Conservation (phyloP, 2,329 filamentous ascomycete genomes). For the Fusarium dlaminii region DNA sequence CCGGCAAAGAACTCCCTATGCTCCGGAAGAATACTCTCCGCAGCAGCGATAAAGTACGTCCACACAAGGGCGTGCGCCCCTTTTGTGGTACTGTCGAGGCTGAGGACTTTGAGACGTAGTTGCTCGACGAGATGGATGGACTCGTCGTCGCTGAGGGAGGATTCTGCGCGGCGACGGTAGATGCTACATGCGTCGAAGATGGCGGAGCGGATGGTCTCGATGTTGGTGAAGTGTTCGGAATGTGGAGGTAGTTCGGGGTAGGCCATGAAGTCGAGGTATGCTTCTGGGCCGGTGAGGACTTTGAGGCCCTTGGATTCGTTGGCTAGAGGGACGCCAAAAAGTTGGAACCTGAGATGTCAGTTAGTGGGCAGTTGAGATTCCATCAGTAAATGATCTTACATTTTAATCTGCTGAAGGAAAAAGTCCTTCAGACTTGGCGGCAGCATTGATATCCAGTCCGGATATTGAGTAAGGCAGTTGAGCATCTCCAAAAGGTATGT, state of each 20-base stretch:
- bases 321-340: slow-evolving; percentile 44
- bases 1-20: slow-evolving; percentile 50
- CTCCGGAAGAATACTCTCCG: slow-evolving; percentile 48
- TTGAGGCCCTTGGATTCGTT: slow-evolving; percentile 42
- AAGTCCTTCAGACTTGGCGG: slow-evolving; percentile 36
- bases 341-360: slow-evolving; percentile 38
- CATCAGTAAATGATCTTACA: slow-evolving; percentile 25
- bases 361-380: not conserved
- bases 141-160: slow-evolving; percentile 24
- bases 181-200: slow-evolving; percentile 42
- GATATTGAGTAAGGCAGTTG: slow-evolving; percentile 41
- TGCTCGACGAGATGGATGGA: slow-evolving; percentile 45
- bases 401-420: slow-evolving; percentile 46
- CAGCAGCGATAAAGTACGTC: slow-evolving; percentile 53
- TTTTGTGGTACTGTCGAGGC: slow-evolving; percentile 41
- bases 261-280: slow-evolving; percentile 44
- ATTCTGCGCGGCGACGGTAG: slow-evolving; percentile 40
- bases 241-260: slow-evolving; percentile 32
- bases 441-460: slow-evolving; percentile 30
- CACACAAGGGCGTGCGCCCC: slow-evolving; percentile 53
- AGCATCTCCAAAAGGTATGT: slow-evolving; percentile 50
- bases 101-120: slow-evolving; percentile 44
- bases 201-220: slow-evolving; percentile 34
- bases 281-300: slow-evolving; percentile 29
- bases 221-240: slow-evolving; percentile 32